These are phyloP conservation scores for Leccinum rimulosum DNA, from an alignment of 768 basidiomycete species.

Conservation along the genomic window DNA sequence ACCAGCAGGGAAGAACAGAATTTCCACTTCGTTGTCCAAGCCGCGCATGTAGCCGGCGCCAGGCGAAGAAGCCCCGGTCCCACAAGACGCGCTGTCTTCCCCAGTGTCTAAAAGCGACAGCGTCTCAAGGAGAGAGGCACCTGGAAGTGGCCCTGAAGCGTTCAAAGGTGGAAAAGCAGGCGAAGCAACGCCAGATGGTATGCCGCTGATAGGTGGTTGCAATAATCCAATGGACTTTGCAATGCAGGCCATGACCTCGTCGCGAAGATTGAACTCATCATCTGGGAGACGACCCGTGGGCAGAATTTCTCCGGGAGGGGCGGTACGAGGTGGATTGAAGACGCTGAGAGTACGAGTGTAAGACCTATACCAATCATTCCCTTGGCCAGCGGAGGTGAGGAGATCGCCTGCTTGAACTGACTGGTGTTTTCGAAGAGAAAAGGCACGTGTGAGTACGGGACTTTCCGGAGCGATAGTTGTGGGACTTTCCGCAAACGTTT, in stretches of 20 bases:
- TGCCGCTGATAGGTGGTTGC: slow-evolving; percentile 76
- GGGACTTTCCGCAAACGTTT: slow-evolving; percentile 26
- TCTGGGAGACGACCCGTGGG: slow-evolving; percentile 32
- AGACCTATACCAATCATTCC: slow-evolving; percentile 46
- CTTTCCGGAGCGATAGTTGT: background rate
- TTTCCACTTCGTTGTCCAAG: slow-evolving; percentile 95
- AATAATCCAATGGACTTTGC: slow-evolving; percentile 95
- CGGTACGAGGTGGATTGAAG: slow-evolving; percentile 48
- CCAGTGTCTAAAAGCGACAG: slow-evolving; percentile 68
- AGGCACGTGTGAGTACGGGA: slow-evolving; percentile 18
- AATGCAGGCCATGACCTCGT: slow-evolving; percentile 96
- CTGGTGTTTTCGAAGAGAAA: slow-evolving; percentile 37
- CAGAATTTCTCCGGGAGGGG: slow-evolving; percentile 27
- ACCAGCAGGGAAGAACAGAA: slow-evolving; percentile 88
- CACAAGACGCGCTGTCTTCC: slow-evolving; percentile 64
- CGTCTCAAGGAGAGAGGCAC: slow-evolving; percentile 67
- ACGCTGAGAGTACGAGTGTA: slow-evolving; percentile 48
- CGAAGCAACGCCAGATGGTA: slow-evolving; percentile 63
- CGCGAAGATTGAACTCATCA: slow-evolving; percentile 90
- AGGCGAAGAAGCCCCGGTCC: slow-evolving; percentile 57
- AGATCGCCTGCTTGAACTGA: slow-evolving; percentile 75
- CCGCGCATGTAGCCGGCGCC: slow-evolving; percentile 65
- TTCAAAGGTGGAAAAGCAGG: slow-evolving; percentile 56
- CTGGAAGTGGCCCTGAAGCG: slow-evolving; percentile 32
- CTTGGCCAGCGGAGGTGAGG: slow-evolving; percentile 52